phyloP scores from a whole-genome alignment of 1,139 yeast species.

The Scheffersomyces quercinus region DNA sequence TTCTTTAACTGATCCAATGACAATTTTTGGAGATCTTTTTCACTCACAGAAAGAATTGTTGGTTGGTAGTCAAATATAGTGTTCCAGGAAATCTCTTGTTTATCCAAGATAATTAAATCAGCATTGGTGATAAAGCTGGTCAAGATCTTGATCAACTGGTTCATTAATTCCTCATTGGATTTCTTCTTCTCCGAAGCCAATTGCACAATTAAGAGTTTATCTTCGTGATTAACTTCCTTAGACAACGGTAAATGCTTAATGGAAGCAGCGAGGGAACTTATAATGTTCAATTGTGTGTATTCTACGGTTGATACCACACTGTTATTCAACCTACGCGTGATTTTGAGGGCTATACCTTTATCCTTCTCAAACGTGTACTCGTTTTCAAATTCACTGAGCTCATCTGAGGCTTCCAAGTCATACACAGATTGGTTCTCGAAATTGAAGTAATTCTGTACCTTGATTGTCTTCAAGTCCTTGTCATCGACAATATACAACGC shows the following conservation, averaged over 20 bases:
- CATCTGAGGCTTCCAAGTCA: conserved; percentile 1
- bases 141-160: conserved; percentile 31
- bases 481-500: conserved; percentile 8
- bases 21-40: conserved; percentile 10
- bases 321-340: conserved; percentile 20
- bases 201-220: conserved; percentile 43
- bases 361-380: conserved; percentile 35
- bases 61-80: conserved; percentile 18
- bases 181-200: conserved; percentile 7
- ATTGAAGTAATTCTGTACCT: conserved; percentile 2
- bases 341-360: conserved; percentile 37
- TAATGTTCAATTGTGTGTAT: conserved; percentile 62
- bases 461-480: conserved; percentile 3
- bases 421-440: conserved; percentile 5
- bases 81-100: conserved; percentile 8
- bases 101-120: conserved; percentile 15
- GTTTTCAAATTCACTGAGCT: conserved; percentile 21
- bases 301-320: conserved; percentile 26
- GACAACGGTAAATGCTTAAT: conserved; percentile 57
- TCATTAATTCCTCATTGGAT: conserved; percentile 23
- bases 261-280: conserved; percentile 63
- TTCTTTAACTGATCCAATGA: conserved; percentile 4
- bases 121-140: conserved; percentile 28
- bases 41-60: conserved; percentile 23
- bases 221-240: conserved; percentile 40